Conservation (phyloP, 768 basidiomycete species). For the Russula sp. region DNA sequence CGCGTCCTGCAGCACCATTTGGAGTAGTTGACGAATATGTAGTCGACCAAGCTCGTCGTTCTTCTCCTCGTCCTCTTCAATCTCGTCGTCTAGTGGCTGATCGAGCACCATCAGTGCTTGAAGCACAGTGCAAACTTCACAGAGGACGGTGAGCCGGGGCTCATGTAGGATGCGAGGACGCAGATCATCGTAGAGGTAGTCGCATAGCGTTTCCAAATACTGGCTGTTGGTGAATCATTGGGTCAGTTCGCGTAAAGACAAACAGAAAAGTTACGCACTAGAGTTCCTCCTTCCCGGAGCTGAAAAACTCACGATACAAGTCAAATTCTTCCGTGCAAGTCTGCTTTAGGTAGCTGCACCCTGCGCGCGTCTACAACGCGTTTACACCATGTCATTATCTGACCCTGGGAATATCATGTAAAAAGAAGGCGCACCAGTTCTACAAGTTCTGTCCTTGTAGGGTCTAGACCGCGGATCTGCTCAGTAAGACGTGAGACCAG, state of each 20-base stretch:
- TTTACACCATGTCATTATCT: conserved; percentile 5
- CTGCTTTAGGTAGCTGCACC: conserved; percentile 89
- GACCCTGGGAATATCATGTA: background rate
- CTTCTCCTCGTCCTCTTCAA: conserved; percentile 31
- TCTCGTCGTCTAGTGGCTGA: conserved; percentile 39
- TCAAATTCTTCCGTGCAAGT: conserved; percentile 87
- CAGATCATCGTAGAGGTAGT: conserved; percentile 91
- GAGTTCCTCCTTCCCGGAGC: conserved; percentile 69
- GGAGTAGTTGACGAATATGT: conserved; percentile 74
- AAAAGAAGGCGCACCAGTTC: conserved; percentile 56
- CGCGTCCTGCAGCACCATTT: conserved; percentile 92
- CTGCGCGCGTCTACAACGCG: conserved; percentile 65
- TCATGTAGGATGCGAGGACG: conserved; percentile 95
- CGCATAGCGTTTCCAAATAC: conserved; percentile 88
- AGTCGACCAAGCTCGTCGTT: conserved; percentile 48
- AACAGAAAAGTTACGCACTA: conserved; percentile 44
- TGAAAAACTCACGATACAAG: conserved; percentile 81
- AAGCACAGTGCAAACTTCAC: conserved; percentile 93
- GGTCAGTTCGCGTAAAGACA: background rate
- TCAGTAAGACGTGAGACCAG: conserved; percentile 68
- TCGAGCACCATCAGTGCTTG: conserved; percentile 96
- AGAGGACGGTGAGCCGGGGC: conserved; percentile 76
- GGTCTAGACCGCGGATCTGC: conserved; percentile 81
- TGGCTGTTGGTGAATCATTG: conserved; percentile 41
- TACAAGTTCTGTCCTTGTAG: conserved; percentile 73